Evolutionary conservation across 331 rosid genomes (phyloP).

Genomic region (Ulmus americana): DNA sequence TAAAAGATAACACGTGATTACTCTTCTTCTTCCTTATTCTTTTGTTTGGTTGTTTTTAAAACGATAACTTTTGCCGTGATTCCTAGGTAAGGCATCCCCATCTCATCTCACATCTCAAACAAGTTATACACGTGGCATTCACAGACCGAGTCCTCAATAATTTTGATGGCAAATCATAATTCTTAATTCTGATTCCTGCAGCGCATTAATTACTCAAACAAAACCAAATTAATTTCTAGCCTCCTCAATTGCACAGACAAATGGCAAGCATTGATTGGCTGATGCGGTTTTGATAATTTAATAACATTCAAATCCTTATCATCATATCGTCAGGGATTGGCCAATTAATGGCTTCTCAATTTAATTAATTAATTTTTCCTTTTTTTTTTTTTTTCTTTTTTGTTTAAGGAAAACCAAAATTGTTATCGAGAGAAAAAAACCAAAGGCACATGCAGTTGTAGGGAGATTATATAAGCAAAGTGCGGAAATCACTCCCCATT

Average conservation of each 20-base stretch:
- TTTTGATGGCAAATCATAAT: not conserved
- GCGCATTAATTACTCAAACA: not conserved
- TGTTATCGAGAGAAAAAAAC: not conserved
- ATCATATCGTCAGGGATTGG: not conserved
- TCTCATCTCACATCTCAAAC: slow-evolving; percentile 12
- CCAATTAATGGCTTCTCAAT: too few relatives aligned
- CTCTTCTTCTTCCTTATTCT: not conserved
- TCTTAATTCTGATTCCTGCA: not conserved
- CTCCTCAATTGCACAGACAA: not conserved
- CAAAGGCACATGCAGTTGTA: slow-evolving; percentile 8
- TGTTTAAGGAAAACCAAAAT: not conserved
- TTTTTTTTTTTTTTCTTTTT: not conserved
- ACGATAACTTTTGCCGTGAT: slow-evolving; percentile 27
- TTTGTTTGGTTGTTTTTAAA: not conserved
- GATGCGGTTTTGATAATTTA: not conserved
- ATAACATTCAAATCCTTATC: not conserved
- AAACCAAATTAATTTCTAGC: not conserved
- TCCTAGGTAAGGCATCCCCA: slow-evolving; percentile 25
- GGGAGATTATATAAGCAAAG: slow-evolving; percentile 4
- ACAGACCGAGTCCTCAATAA: not conserved
- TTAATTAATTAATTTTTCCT: not conserved
- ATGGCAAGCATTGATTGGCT: slow-evolving; percentile 13
- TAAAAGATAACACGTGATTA: slow-evolving; percentile 7
- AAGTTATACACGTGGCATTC: slow-evolving; percentile 17
- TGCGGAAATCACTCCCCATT: slow-evolving; percentile 3